Conservation (phyloP, 345 rosid species). For the Salix exigua region DNA sequence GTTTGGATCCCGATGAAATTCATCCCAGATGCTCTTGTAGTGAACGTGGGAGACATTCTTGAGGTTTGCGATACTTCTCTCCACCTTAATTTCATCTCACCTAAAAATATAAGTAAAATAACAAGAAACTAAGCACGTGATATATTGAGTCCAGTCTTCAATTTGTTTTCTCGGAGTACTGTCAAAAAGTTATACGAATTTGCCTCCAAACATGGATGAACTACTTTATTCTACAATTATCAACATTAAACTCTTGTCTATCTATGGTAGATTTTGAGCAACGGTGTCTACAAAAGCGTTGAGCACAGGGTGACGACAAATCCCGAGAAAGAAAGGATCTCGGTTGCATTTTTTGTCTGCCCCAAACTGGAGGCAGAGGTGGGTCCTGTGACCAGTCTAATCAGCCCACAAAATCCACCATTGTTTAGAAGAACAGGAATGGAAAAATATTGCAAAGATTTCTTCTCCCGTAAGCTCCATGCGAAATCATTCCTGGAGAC, state of each 20-base stretch:
- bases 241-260: not conserved
- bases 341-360: slow-evolving; percentile 19
- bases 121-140: not conserved
- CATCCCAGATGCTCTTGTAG: slow-evolving; percentile 16
- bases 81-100: not conserved
- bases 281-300: slow-evolving; percentile 28
- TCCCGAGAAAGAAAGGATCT: slow-evolving; percentile 18
- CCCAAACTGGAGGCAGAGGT: slow-evolving; percentile 27
- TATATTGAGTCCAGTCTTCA: not conserved
- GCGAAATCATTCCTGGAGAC: slow-evolving; percentile 18
- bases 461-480: slow-evolving; percentile 15
- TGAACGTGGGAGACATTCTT: slow-evolving; percentile 26
- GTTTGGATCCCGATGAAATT: slow-evolving; percentile 19
- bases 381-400: slow-evolving; percentile 22
- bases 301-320: slow-evolving; percentile 33
- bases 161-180: not conserved
- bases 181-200: no score
- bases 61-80: slow-evolving; percentile 9
- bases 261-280: slow-evolving; percentile 26
- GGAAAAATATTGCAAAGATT: slow-evolving; percentile 19
- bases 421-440: slow-evolving; percentile 1
- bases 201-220: no score
- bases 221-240: no score
- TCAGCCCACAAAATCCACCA: slow-evolving; percentile 24
- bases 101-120: no score